These are phyloP conservation scores for Coemansia sp. DNA, from an alignment of 192 early-diverging fungal genomes.

Conservation along the genomic window DNA sequence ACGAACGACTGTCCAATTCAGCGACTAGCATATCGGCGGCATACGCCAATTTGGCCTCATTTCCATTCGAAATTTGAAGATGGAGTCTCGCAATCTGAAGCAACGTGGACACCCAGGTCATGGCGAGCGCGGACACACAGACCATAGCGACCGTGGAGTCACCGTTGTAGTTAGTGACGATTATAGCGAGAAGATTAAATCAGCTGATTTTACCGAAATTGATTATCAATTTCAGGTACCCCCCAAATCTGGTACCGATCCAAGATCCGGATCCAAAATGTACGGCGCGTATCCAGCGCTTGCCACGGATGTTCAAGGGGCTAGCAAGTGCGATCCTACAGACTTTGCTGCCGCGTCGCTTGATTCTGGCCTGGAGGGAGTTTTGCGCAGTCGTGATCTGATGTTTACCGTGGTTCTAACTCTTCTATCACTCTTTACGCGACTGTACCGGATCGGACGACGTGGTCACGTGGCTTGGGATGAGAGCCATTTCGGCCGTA, in stretches of 20 bases:
- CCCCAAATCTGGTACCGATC: background rate
- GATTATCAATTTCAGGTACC: background rate
- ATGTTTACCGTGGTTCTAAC: conserved; percentile 51
- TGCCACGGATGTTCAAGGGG: background rate
- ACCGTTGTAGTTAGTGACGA: conserved; percentile 24
- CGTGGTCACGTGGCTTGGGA: conserved; percentile 62
- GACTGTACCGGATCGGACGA: conserved; percentile 40
- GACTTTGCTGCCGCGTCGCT: conserved; percentile 35
- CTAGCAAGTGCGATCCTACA: conserved; percentile 5
- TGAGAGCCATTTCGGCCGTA: conserved; percentile 65
- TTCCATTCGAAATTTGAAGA: conserved; percentile 13
- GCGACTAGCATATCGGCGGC: background rate
- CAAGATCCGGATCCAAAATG: conserved; percentile 9
- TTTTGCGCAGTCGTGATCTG: conserved; percentile 53
- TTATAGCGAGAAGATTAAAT: conserved; percentile 9
- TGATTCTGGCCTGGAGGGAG: conserved; percentile 27
- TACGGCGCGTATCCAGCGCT: conserved; percentile 42
- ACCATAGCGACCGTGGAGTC: conserved; percentile 9
- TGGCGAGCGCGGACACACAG: conserved; percentile 21
- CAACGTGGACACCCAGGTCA: conserved; percentile 34
- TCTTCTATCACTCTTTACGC: conserved; percentile 21
- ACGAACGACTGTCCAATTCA: background rate
- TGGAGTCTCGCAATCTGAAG: conserved; percentile 43
- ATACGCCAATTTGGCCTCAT: background rate
- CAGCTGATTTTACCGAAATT: background rate